Percentiles rank a stretch among this genome's conserved stretches.
phyloP scores from a whole-genome alignment of 108 stramenopile species.

The Fragilaria crotonensis region DNA sequence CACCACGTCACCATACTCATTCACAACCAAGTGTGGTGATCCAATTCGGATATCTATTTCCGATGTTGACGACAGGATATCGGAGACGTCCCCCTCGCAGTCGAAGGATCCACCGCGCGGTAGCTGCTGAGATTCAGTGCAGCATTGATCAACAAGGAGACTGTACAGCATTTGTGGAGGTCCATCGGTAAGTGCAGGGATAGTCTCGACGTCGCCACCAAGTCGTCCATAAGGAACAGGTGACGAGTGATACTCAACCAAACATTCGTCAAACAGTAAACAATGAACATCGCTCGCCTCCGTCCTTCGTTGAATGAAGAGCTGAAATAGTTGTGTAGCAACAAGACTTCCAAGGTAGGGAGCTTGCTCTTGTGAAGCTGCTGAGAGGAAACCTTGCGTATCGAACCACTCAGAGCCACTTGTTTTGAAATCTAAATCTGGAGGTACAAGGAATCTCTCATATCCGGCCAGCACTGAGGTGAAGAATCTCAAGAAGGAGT shows the following conservation, averaged over 20 bases:
- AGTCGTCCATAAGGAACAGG: constrained; percentile 64
- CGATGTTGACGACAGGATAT: background rate
- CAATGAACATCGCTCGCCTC: constrained; percentile 84
- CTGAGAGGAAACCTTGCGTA: constrained; percentile 61
- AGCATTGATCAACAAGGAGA: constrained; percentile 76
- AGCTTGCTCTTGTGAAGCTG: constrained; percentile 42
- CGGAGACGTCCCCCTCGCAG: background rate
- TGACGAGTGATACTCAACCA: constrained; percentile 69
- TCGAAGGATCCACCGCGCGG: background rate
- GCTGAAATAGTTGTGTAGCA: constrained; percentile 78
- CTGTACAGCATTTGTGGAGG: constrained; percentile 41
- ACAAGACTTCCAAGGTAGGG: constrained; percentile 51
- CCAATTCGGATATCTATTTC: background rate
- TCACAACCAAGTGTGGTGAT: constrained; percentile 17
- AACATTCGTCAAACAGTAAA: constrained; percentile 78
- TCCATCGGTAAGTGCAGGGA: constrained; percentile 16
- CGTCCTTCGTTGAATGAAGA: constrained; percentile 79
- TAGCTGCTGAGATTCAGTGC: constrained; percentile 30
- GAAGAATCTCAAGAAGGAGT: constrained; percentile 79
- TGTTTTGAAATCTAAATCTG: constrained; percentile 78
- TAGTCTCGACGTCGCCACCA: constrained; percentile 47
- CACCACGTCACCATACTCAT: constrained; percentile 62
- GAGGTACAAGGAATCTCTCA: constrained; percentile 74
- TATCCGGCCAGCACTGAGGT: constrained; percentile 71
- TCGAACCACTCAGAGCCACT: constrained; percentile 87